These are phyloP conservation scores for Podaxis pistillaris DNA, from an alignment of 768 basidiomycete species.

Conservation along the genomic window DNA sequence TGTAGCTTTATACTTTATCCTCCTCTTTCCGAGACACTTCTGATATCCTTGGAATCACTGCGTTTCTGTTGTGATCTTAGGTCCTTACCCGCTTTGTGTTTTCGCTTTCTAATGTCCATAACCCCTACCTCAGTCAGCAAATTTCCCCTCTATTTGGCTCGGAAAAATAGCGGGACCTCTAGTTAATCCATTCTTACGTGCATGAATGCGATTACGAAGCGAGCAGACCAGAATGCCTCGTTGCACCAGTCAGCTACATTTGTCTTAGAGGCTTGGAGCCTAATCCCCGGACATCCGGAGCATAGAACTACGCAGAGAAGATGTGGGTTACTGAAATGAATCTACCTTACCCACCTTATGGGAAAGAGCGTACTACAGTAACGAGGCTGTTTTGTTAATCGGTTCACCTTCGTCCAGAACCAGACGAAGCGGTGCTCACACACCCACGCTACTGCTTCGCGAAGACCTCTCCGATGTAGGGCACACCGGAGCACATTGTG, in stretches of 20 bases:
- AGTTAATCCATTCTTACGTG: neutral
- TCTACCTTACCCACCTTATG: too few species aligned
- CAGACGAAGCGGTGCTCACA: neutral
- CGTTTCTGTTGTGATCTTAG: neutral
- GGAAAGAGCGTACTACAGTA: too few species aligned
- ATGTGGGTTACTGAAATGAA: too few species aligned
- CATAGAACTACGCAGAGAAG: too few species aligned
- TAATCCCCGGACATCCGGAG: too few species aligned
- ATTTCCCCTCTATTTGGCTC: neutral
- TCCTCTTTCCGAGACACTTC: neutral
- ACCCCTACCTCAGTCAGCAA: neutral
- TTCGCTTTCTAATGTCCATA: neutral
- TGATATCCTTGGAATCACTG: neutral
- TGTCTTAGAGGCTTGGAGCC: neutral
- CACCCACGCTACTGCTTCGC: neutral
- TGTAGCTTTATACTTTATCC: neutral
- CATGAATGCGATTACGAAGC: neutral
- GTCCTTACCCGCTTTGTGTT: neutral
- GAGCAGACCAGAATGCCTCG: neutral
- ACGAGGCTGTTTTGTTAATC: too few species aligned
- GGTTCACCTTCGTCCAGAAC: too few species aligned
- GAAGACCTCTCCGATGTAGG: neutral
- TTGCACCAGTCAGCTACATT: neutral
- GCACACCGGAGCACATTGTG: neutral
- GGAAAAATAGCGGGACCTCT: neutral